phyloP scores from a whole-genome alignment of 441 rosid genomes.

The Euphorbia corollata region DNA sequence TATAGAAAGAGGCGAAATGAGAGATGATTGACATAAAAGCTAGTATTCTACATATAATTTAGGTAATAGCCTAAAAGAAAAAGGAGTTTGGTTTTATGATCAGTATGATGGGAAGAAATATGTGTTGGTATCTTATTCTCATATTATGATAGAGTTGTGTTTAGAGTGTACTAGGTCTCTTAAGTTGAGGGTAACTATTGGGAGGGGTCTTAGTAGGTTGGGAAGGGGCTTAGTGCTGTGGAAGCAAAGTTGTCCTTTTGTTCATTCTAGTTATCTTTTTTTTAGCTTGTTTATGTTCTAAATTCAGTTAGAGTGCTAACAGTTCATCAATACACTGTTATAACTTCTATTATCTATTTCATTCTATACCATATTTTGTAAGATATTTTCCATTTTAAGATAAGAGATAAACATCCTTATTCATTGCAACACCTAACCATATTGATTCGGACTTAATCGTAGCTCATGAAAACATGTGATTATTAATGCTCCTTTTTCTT shows the following conservation, averaged over 20 bases:
- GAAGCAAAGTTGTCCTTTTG: too few species aligned
- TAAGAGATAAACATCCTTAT: neutral
- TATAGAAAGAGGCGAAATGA: neutral
- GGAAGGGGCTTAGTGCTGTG: too few species aligned
- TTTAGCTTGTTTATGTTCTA: too few species aligned
- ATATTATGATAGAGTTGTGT: too few species aligned
- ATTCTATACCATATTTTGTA: neutral
- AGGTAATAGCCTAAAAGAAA: neutral
- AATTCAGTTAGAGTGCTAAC: too few species aligned
- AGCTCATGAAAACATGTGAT: neutral
- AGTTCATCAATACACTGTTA: too few species aligned
- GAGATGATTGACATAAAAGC: neutral
- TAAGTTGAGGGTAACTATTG: too few species aligned
- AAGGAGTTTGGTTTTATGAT: neutral
- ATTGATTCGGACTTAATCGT: neutral
- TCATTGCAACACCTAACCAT: neutral
- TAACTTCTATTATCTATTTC: too few species aligned
- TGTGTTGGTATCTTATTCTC: neutral
- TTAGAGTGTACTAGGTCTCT: too few species aligned
- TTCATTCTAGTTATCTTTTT: too few species aligned
- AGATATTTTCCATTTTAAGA: neutral
- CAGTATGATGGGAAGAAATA: neutral
- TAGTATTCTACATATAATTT: neutral
- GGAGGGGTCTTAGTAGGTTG: too few species aligned
- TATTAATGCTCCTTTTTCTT: constrained; percentile 4